Evolutionary conservation across 106 monocot genomes (phyloP).

Genomic region (Apostasia ramifera): DNA sequence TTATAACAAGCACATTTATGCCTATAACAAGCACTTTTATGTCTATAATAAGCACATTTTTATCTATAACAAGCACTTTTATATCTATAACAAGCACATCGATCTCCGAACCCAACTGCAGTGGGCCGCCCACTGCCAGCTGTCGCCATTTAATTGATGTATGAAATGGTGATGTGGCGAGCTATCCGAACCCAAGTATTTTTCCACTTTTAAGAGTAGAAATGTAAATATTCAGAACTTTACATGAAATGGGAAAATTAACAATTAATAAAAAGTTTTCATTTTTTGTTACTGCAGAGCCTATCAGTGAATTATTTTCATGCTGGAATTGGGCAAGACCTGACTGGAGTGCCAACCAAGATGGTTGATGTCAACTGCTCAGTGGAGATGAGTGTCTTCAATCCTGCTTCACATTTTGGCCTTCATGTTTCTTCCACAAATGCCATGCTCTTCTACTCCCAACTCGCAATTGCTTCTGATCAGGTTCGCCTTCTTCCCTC

Average conservation of each 20-base stretch:
- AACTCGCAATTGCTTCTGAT: background rate
- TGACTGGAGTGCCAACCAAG: slow-evolving; percentile 1
- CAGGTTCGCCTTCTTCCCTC: background rate
- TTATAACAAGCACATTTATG: no score
- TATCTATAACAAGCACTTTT: no score
- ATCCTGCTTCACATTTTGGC: slow-evolving; percentile 1
- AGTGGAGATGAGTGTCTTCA: background rate
- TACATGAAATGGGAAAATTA: background rate
- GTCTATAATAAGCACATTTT: no score
- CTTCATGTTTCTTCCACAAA: background rate
- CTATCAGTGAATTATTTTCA: background rate
- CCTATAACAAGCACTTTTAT: no score
- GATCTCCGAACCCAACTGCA: no score
- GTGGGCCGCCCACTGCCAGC: no score
- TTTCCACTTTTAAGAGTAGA: background rate
- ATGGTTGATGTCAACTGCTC: background rate
- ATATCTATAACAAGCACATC: no score
- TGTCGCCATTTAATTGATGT: no score
- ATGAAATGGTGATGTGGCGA: no score
- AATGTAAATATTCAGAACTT: background rate
- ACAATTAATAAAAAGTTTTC: background rate
- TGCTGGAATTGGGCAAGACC: slow-evolving; percentile 4
- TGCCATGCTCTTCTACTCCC: background rate
- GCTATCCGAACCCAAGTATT: no score
- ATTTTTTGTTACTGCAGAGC: background rate